These are phyloP conservation scores for Neurospora sp. DNA, from an alignment of 495 filamentous ascomycete species.

Conservation along the genomic window DNA sequence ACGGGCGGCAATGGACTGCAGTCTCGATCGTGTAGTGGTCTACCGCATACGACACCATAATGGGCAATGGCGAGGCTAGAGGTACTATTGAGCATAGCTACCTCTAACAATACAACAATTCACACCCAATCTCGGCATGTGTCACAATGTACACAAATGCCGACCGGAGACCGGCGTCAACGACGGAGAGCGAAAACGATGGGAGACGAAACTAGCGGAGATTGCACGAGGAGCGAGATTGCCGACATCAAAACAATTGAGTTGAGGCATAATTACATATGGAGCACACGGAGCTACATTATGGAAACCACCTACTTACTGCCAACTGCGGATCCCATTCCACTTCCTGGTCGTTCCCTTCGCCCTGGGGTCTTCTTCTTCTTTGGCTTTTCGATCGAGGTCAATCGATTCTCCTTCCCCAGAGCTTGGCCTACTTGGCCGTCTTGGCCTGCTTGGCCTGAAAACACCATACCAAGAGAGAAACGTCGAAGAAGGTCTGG, in stretches of 20 bases:
- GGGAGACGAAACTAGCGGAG: neutral
- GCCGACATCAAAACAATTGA: neutral
- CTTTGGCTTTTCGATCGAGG: neutral
- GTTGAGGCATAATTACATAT: neutral
- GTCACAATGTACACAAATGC: neutral
- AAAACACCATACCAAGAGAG: neutral
- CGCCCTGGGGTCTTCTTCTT: neutral
- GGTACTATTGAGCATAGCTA: neutral
- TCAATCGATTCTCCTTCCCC: neutral
- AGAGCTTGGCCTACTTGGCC: neutral
- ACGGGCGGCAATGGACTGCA: neutral
- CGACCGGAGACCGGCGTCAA: neutral
- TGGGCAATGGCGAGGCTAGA: neutral
- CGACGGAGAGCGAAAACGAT: neutral
- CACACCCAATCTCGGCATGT: neutral
- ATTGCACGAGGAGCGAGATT: neutral
- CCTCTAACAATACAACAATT: no score
- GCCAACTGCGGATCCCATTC: neutral
- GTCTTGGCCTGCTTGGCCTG: neutral
- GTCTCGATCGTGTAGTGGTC: neutral
- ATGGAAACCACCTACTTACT: neutral
- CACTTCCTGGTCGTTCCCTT: neutral
- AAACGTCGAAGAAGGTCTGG: neutral
- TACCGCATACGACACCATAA: neutral
- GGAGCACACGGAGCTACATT: neutral